Evolutionary conservation across 768 basidiomycete species (phyloP), one percentile per base, ranked within the genome.

Genomic region (Phaeotremella skinneri): DNA sequence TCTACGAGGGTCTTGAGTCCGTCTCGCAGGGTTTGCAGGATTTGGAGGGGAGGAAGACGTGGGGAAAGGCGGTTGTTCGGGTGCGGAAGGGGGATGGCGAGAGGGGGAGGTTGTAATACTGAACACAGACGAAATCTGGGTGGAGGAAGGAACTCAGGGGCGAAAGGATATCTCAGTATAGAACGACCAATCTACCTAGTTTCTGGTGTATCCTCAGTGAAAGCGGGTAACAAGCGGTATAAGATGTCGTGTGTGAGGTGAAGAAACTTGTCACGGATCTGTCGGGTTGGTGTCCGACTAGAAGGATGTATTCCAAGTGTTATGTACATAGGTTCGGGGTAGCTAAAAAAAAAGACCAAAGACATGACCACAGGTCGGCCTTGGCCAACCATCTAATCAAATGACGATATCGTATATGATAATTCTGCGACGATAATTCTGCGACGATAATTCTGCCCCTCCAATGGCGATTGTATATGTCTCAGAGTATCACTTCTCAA

Each of bases 1-100:
- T 87, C 1, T 96, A 84, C 76, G 75, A 75, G 56, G 79, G 88
- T 0, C 78, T 97, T 1, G 87, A 88, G 25, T 77, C 76, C 7
- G 78, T 92, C 2, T 77, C 82, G 2, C 83, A 86, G 0, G 94
- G 87, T 0, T 78, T 97, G 50, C 72, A 70, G 14, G 91, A 89
- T 25, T 78, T 98, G 20, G 91, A 92, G 70, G 80, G 80, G 47
- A 80, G 94, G 62, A 83, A 89, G 78, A 93, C 91, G 3, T 98
- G 91, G 90, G 94, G 94, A 0, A 97, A 97, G 72, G 88, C 82
- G 0, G 80, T 93, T 25, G 83, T 90, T 6, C 81, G 80, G 50
- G 75, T 98, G 13, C 68, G 64, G 26, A 43, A 66, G 49, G 58
- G 65, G 41, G 55, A 63, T 23, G 47, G 27, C 20, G 57, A 31